Evolutionary conservation across 208 protist species (phyloP), one percentile per base, ranked within the genome.

Genomic region (Leishmania arabica): DNA sequence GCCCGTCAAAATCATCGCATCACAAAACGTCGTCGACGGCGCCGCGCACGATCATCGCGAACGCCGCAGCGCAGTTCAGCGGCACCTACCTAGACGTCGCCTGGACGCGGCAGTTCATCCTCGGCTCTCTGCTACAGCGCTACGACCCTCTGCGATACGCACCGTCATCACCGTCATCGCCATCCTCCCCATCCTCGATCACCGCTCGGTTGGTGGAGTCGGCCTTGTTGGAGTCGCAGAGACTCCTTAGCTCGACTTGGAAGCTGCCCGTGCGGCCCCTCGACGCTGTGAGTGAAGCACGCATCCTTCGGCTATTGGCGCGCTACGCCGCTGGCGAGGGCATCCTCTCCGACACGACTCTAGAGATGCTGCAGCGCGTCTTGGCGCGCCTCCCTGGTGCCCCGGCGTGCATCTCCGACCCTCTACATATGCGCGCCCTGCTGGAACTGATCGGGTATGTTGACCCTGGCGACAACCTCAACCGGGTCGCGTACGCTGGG

Each of bases 51-150:
- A 60, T 81, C 31, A 42, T 73, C 4, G 56, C 80, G 17, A 79
- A 80, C 31, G 69, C 77, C 1, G 40, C 69, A 5, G 72, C 84
- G 19, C 92, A 93, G 79, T 97, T 95, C 86, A 92, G 87, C 15
- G 93, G 91, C 19, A 90, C 77, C 79, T 45, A 95, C 92, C 77
- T 82, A 88, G 58, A 91, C 88, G 65, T 75, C 56, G 47, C 60
- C 34, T 97, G 94, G 92, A 90, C 91, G n/a, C 88, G 92, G 1
- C 86, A 88, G 66, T 97, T 97, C 70, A 91, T 97, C 51, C 79
- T 97, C n/a, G 91, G 92, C 31, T 89, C 89, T 5, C 81, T 97
- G 21, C 85, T 97, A 17, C 92, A 95, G 80, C 85, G 88, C 69
- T 95, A 93, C 74, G 86, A 91, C 45, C 90, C 93, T 6, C 53